Base-by-base conservation (phyloP, 2,329 filamentous ascomycete genomes). In the Ophioceras dolichostomum region DNA sequence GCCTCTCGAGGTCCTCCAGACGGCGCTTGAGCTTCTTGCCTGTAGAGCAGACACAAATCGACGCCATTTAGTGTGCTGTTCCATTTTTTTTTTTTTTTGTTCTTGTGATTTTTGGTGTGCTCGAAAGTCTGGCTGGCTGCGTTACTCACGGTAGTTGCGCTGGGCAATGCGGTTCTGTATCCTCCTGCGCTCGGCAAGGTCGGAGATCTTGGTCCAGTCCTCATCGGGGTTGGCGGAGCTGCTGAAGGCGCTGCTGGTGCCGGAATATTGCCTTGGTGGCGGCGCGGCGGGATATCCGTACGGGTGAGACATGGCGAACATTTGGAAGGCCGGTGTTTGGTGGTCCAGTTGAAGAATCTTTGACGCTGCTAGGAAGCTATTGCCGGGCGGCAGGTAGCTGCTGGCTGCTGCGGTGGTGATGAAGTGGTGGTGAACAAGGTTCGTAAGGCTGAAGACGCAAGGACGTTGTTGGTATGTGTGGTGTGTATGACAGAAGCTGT, bases 191-290 rank as follows among this genome's bases (percentile, higher is more conserved):
- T 96, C 89, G 36, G 88, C 89, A 42, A 96, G 79, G 60, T 96
- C 89, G 40, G 89, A 94, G 58, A 96, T 94, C 76, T 95, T 94
- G 56, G 89, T 95, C 89, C 89, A 96, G 66, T 96, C 89, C 65
- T 96, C 89, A 55, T 95, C 88, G 39, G 89, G 84, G 59, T 94
- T 93, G 50, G 88, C 89, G 45, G 86, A 93, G 51, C 82, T 83
- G 63, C 85, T 93, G 68, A 94, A 94, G 49, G 89, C 89, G 63
- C 86, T 94, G 66, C 86, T 94, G 43, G 84, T 93, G 56, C 79
- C 80, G 29, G 76, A 69, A 50, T 81, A 79, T 54, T 85, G 79
- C 57, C 81, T 76, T 36, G 78, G 68, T 39, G 66, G 49, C 31
- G 45, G 39, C 2, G 45, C 47, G 48, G 65, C 49, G 22, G 45